Evolutionary conservation across 495 filamentous ascomycete species (phyloP).

Genomic region (Xylaria acuta): DNA sequence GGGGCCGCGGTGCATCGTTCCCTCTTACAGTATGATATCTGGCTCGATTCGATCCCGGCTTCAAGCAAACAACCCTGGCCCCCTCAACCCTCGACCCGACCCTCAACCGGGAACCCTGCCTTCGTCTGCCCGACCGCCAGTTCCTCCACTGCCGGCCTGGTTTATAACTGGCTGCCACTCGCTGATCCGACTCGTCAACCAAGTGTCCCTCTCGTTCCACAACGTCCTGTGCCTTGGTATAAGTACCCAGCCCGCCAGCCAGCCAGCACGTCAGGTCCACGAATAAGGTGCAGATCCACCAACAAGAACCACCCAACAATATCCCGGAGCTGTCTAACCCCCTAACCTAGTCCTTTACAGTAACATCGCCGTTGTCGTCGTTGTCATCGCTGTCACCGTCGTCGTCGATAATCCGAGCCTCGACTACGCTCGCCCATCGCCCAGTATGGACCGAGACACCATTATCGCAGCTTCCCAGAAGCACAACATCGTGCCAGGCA

Average conservation of each 20-base stretch:
- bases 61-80: background rate
- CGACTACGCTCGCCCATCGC: constrained; percentile 23
- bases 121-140: background rate
- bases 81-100: background rate
- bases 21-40: background rate
- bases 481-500: constrained; percentile 73
- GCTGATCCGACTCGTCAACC: background rate
- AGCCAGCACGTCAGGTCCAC: background rate
- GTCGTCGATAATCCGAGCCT: background rate
- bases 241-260: too few relatives aligned
- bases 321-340: background rate
- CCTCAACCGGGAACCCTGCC: background rate
- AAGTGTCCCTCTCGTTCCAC: background rate
- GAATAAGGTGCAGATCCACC: background rate
- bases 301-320: background rate
- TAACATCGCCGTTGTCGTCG: background rate
- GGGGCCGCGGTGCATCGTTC: background rate
- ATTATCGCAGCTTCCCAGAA: constrained; percentile 68
- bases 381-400: too few relatives aligned
- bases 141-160: background rate
- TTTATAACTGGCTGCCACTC: background rate
- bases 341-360: background rate
- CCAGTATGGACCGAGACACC: constrained; percentile 42
- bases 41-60: background rate
- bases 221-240: background rate